Base-by-base conservation (phyloP, 129 eudicot species). In the Centella asiatica region DNA sequence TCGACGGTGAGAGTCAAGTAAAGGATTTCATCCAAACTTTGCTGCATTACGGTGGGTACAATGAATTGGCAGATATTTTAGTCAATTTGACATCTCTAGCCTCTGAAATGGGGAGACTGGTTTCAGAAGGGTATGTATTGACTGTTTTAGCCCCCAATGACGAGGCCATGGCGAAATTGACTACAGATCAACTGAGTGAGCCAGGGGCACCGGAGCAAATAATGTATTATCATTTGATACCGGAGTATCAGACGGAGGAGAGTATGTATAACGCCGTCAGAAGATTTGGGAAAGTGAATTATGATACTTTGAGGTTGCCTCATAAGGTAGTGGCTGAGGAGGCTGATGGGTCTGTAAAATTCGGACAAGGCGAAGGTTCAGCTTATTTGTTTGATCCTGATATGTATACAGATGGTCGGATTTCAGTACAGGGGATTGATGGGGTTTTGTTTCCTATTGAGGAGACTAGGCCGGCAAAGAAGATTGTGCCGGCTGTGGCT, bases 341-440 rank as follows among this genome's bases (percentile, higher is more conserved):
- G 51, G 95, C 95, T 19, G 97, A 90, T 60, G 97, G 97, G 52
- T 90, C 97, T 17, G 97, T 90, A 40, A 79, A 79, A 44, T 90
- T 90, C 58, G 97, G 97, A 2, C 70, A 72, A 20, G 90, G 83
- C 0, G 87, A 81, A 20, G 86, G 77, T 5, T 58, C 88, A 36
- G 97, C 95, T 25, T 90, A 90, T 79, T 75, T 90, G 71, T 81
- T 86, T 17, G 97, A 90, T 60, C 97, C 97, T 19, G 97, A 90
- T 77, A 90, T 90, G 42, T 90, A 90, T 15, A 86, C 82, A 5
- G 97, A 90, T 65, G 97, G 97, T 19, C 74, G 97, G 45, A 86
- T 90, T 32, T 90, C 97, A 6, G 95, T 90, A 64, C 97, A 90
- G 61, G 97, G 97, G 71, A 86, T 92, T 37, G 98, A 92, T 42